Conservation (phyloP, 2,329 filamentous ascomycete species). For the Paraphaeosphaeria minitans region DNA sequence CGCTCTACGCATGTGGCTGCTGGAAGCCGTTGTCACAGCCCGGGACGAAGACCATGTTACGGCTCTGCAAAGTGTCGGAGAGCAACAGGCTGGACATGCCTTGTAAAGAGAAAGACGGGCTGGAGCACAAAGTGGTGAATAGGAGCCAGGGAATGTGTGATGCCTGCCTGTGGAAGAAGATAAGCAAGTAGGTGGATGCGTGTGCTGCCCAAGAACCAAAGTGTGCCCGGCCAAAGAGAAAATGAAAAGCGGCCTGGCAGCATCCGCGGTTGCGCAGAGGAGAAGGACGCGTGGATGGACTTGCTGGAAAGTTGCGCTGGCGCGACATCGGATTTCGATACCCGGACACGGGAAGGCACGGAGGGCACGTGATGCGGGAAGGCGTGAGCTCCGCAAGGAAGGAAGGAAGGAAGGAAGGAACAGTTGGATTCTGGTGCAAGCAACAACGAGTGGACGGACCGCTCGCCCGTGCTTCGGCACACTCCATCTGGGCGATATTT, state of each 20-base stretch:
- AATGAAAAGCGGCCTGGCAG: neutral
- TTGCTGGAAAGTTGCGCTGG: neutral
- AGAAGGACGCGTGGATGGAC: neutral
- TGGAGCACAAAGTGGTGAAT: constrained; percentile 3
- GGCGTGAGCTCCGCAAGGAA: too few relatives aligned
- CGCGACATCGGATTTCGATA: neutral
- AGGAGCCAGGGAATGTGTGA: constrained; percentile 9
- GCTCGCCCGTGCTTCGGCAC: too few relatives aligned
- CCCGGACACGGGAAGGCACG: neutral
- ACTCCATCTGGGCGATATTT: too few relatives aligned
- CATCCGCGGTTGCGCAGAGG: neutral
- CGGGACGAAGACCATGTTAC: neutral
- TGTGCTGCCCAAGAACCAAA: neutral
- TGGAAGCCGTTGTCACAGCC: constrained; percentile 4
- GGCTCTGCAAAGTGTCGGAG: constrained; percentile 5
- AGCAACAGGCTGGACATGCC: constrained; percentile 1
- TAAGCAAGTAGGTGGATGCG: neutral
- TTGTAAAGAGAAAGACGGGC: neutral
- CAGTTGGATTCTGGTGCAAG: too few relatives aligned
- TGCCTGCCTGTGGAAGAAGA: constrained; percentile 7
- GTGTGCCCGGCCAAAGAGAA: neutral
- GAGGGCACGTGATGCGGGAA: neutral
- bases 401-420: too few relatives aligned
- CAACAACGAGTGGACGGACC: too few relatives aligned
- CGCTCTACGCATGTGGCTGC: constrained; percentile 1